phyloP scores from a whole-genome alignment of 2,329 filamentous ascomycete species.

The Dactylellina parvicollis region DNA sequence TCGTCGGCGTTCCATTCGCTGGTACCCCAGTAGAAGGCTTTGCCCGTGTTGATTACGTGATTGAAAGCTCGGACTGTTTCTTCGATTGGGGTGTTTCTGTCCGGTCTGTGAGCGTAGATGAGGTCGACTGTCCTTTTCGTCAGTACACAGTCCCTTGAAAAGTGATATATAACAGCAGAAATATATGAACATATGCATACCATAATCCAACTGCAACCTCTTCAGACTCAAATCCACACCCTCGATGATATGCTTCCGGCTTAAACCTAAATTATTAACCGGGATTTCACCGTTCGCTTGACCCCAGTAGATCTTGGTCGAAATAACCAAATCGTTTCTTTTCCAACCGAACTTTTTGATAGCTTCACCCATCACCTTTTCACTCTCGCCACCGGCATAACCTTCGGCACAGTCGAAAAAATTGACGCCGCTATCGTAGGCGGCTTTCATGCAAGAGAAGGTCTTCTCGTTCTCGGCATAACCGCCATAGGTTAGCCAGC shows the following conservation, averaged over 20 bases:
- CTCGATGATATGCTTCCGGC: conserved; percentile 76
- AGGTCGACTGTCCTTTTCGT: conserved; percentile 67
- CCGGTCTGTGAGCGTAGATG: conserved; percentile 75
- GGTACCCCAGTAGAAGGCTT: conserved; percentile 77
- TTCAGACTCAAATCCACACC: conserved; percentile 70
- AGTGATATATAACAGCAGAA: neutral
- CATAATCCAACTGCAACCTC: conserved; percentile 68
- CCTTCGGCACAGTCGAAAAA: conserved; percentile 70
- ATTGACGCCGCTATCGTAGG: conserved; percentile 69
- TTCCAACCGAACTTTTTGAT: conserved; percentile 70
- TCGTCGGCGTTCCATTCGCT: conserved; percentile 75
- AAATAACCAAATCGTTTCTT: conserved; percentile 68
- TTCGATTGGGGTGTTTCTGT: conserved; percentile 75
- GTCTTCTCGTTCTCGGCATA: conserved; percentile 74
- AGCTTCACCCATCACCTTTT: conserved; percentile 68
- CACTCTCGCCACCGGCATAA: conserved; percentile 67
- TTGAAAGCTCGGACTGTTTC: conserved; percentile 77
- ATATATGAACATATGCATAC: neutral
- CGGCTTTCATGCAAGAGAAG: conserved; percentile 71
- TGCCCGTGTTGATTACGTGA: conserved; percentile 73
- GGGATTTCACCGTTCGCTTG: conserved; percentile 64
- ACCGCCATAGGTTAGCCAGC: conserved; percentile 79
- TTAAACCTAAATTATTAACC: conserved; percentile 71
- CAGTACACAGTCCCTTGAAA: neutral
- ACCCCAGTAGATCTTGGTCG: conserved; percentile 75